phyloP scores from a whole-genome alignment of 768 basidiomycete species.

The Naematelia encephala region DNA sequence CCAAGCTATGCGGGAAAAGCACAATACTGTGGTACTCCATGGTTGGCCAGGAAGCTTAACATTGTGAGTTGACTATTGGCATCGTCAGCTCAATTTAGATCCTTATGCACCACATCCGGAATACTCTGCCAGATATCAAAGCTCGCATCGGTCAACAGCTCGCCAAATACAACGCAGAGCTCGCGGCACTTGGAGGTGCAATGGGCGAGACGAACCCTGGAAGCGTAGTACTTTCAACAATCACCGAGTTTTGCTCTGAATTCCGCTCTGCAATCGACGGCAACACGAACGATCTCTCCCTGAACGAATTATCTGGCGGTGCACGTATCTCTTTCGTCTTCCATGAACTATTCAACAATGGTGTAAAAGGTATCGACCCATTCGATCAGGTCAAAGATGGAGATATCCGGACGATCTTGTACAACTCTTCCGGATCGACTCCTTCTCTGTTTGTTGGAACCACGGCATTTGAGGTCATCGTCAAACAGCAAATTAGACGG shows the following conservation, averaged over 20 bases:
- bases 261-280: conserved; percentile 97
- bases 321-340: conserved; percentile 98
- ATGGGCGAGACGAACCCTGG: conserved; percentile 79
- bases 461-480: conserved; percentile 94
- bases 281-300: conserved; percentile 87
- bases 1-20: conserved; percentile 88
- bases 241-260: conserved; percentile 95
- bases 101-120: conserved; percentile 97
- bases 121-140: conserved; percentile 98
- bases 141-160: conserved; percentile 86
- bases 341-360: conserved; percentile 96
- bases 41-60: conserved; percentile 92
- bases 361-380: conserved; percentile 91
- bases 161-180: conserved; percentile 80
- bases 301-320: conserved; percentile 97
- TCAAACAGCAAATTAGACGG: conserved; percentile 97
- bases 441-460: conserved; percentile 96
- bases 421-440: conserved; percentile 99
- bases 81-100: conserved; percentile 59
- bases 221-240: conserved; percentile 91
- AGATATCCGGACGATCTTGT: conserved; percentile 90
- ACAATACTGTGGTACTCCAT: conserved; percentile 92
- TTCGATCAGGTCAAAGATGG: conserved; percentile 99
- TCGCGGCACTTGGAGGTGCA: conserved; percentile 78
- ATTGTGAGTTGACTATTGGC: conserved; percentile 60